Evolutionary conservation across 1,284 basidiomycete species (phyloP), one percentile per base, ranked within the genome.

Genomic region (Melampsora americana): DNA sequence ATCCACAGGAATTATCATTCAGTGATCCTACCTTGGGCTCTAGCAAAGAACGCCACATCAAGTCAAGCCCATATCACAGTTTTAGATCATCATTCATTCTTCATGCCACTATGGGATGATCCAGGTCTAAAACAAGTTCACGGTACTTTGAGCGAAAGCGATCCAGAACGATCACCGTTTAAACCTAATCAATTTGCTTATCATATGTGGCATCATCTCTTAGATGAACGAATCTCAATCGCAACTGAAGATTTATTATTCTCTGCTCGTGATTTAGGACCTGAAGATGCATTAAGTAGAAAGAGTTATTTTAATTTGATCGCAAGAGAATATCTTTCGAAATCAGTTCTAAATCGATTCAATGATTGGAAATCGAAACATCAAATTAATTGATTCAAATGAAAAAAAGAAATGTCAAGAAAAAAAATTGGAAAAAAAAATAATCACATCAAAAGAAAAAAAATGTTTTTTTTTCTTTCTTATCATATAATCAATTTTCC

Each of bases 191-290:
- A 74, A 67, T 74, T 42, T 50, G 71, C 71, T 16, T 74, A 74
- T 60, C 71, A 74, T 39, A 74, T 74, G 71, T 74, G 71, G 71
- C 71, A 74, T 67, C 71, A 74, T 67, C 42, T 74, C 16, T 39
- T 74, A 18, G 71, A 66, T 42, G 71, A 74, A 66, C 26, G 71
- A 16, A 74, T 74, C 26, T 66, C 64, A 6, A 59, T 74, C 26
- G 71, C 71, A 12, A 74, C 71, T 39, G 65, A 74, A 30, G 71
- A 50, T 7, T 44, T 66, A 39, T 44, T 74, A 30, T 56, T 50
- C 12, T 66, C 64, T 23, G 53, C 65, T 1, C n/a, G 20, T 23
- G 48, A 74, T 26, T n/a, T 74, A 3, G 23, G 60, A 5, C 64
- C 64, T 30, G 71, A 74, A 60, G 71, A 74, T 46, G 28, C 32